phyloP scores from a whole-genome alignment of 768 basidiomycete species.

The Pilatotrama ljubarskyi region DNA sequence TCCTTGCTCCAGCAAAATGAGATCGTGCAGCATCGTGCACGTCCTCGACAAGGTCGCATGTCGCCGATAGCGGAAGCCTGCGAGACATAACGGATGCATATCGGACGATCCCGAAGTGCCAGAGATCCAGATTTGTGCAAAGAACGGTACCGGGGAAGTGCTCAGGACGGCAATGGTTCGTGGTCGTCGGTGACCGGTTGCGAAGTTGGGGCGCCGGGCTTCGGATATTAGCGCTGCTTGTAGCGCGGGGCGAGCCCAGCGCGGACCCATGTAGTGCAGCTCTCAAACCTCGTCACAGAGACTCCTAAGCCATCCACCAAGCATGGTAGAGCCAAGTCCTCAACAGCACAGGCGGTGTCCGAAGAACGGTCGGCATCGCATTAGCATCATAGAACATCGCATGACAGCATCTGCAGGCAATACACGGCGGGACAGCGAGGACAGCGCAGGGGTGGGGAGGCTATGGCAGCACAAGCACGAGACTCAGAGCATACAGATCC shows the following conservation, averaged over 20 bases:
- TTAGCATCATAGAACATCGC: conserved; percentile 13
- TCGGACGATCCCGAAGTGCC: neutral
- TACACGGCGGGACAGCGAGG: conserved; percentile 18
- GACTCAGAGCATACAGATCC: conserved; percentile 18
- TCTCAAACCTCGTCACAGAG: conserved; percentile 1
- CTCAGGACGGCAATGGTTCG: neutral
- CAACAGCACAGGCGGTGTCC: neutral
- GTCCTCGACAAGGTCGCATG: conserved; percentile 16
- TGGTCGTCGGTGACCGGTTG: neutral
- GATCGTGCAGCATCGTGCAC: conserved; percentile 5
- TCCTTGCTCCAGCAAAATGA: neutral
- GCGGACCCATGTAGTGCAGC: neutral
- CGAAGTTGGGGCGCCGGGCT: conserved; percentile 1
- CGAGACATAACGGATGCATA: neutral
- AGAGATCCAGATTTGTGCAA: conserved; percentile 12
- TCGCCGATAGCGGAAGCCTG: neutral
- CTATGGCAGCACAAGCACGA: neutral
- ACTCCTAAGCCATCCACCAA: conserved; percentile 2
- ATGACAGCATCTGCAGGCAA: conserved; percentile 21
- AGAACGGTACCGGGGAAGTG: conserved; percentile 8
- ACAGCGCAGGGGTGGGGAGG: neutral
- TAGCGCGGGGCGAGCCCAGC: conserved; percentile 8
- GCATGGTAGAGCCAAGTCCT: conserved; percentile 5
- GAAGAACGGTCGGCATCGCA: conserved; percentile 6
- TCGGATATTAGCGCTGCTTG: conserved; percentile 18